Percentiles rank a stretch among this genome's conserved stretches.
Conservation (phyloP, 768 basidiomycete genomes). For the Trametes maxima region DNA sequence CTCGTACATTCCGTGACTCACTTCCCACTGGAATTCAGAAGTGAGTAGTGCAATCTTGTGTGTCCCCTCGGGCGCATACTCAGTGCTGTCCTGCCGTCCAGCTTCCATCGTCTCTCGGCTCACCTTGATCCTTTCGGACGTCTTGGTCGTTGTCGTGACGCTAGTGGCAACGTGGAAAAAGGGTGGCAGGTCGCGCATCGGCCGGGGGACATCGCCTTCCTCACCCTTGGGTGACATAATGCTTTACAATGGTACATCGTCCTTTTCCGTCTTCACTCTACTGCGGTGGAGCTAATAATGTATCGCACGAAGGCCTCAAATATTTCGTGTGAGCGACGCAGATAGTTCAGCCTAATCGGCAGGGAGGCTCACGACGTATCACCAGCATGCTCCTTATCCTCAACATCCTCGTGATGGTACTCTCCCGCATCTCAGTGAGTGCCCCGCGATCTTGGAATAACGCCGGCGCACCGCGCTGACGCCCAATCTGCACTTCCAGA, state of each 20-base stretch:
- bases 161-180: background rate
- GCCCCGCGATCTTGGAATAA: too few relatives aligned
- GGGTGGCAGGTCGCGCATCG: background rate
- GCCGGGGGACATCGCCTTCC: background rate
- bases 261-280: background rate
- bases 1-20: too few relatives aligned
- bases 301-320: background rate
- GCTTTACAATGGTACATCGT: background rate
- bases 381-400: background rate
- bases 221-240: background rate
- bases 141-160: conserved; percentile 1
- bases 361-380: background rate
- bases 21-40: too few relatives aligned
- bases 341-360: background rate
- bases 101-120: background rate
- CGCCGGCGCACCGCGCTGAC: background rate
- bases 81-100: too few relatives aligned
- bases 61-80: too few relatives aligned
- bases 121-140: conserved; percentile 3
- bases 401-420: background rate
- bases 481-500: background rate
- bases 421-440: background rate
- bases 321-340: background rate
- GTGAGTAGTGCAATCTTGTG: too few relatives aligned
- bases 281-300: background rate